phyloP scores from a whole-genome alignment of 2,329 filamentous ascomycete genomes.

The Sporothrix luriei region DNA sequence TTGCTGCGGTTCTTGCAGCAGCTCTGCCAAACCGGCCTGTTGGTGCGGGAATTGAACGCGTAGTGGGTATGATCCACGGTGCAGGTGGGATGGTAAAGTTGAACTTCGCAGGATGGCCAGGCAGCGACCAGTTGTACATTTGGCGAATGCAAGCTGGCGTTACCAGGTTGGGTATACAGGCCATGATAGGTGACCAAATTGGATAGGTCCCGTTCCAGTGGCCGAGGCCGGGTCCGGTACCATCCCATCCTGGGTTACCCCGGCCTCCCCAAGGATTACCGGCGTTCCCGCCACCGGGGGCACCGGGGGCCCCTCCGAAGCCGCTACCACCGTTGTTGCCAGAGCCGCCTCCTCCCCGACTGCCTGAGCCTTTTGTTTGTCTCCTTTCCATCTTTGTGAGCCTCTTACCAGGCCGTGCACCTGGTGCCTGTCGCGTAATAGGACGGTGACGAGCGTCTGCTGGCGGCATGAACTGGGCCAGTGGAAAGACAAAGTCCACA shows the following conservation, averaged over 20 bases:
- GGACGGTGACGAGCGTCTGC: not conserved
- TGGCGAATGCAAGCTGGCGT: slow-evolving; percentile 48
- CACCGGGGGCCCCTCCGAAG: not conserved
- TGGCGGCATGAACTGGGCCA: slow-evolving; percentile 55
- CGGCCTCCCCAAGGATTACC: not conserved
- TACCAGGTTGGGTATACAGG: slow-evolving; percentile 43
- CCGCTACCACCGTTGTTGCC: not conserved
- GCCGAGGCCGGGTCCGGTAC: not conserved
- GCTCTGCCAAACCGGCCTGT: not conserved
- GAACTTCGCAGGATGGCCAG: no score
- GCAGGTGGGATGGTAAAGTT: not conserved
- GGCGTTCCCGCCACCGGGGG: not conserved
- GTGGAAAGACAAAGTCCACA: slow-evolving; percentile 53
- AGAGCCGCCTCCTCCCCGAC: not conserved
- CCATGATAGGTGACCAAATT: slow-evolving; percentile 24
- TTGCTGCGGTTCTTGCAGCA: not conserved
- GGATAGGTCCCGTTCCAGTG: slow-evolving; percentile 37
- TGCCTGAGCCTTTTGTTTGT: not conserved
- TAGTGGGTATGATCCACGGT: not conserved
- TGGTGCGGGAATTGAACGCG: not conserved
- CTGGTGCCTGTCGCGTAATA: not conserved
- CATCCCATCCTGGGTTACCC: not conserved
- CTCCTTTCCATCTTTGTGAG: not conserved
- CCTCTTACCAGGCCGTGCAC: not conserved
- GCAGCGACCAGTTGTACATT: slow-evolving; percentile 49